These are phyloP conservation scores for Russula abietina DNA, from an alignment of 768 basidiomycete genomes.

Conservation along the genomic window DNA sequence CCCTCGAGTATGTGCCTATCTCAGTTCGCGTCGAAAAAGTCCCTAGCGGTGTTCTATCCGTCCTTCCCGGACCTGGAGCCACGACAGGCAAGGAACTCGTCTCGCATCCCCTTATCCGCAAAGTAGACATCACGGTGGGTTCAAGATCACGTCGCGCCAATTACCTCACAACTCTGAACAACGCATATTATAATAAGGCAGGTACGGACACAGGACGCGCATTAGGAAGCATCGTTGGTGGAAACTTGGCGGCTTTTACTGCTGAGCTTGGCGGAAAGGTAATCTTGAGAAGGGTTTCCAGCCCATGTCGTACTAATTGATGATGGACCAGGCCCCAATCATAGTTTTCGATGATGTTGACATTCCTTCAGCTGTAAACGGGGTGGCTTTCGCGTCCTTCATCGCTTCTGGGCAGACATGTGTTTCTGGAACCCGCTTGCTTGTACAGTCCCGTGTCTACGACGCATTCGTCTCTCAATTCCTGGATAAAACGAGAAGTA, in stretches of 20 bases:
- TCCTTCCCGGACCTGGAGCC: conserved; percentile 67
- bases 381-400: conserved; percentile 77
- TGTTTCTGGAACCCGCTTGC: conserved; percentile 82
- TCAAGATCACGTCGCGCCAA: neutral
- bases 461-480: conserved; percentile 59
- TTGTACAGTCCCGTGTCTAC: conserved; percentile 66
- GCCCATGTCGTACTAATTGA: neutral
- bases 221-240: conserved; percentile 66
- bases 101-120: conserved; percentile 59
- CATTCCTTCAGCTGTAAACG: conserved; percentile 67
- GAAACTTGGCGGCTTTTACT: conserved; percentile 67
- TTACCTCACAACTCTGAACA: neutral
- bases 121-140: conserved; percentile 79
- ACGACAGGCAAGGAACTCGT: conserved; percentile 61
- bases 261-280: conserved; percentile 88
- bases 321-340: conserved; percentile 57
- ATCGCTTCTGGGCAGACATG: conserved; percentile 88
- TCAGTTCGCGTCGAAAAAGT: conserved; percentile 40
- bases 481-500: conserved; percentile 54
- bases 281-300: neutral
- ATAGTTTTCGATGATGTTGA: conserved; percentile 77
- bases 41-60: conserved; percentile 65
- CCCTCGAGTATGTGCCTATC: neutral
- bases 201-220: conserved; percentile 73
- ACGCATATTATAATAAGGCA: conserved; percentile 40